Base-by-base conservation (phyloP, 1,284 basidiomycete genomes). In the Fomes fomentarius region DNA sequence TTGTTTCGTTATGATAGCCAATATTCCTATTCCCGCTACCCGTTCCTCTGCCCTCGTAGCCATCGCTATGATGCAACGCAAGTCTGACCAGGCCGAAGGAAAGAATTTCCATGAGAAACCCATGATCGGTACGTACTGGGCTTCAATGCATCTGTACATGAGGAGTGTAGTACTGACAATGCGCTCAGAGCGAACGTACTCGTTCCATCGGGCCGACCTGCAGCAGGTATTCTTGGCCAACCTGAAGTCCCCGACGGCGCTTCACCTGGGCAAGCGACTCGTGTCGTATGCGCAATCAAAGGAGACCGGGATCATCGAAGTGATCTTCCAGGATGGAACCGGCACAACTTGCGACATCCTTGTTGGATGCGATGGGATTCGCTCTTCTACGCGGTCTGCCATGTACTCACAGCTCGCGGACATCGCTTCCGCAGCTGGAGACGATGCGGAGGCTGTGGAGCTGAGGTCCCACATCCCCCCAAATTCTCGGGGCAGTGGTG, bases 191-290 rank as follows among this genome's bases (percentile, higher is more conserved):
- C n/a, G n/a, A n/a, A n/a, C n/a, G n/a, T n/a, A n/a, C n/a, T n/a
- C n/a, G 26, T 75, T 81, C 57, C 81, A 82, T 65, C 75, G 81
- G 4, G 74, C 79, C 31, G 78, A 82, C 58, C 80, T 82, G 59
- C 78, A 82, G 51, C 69, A 71, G 43, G 75, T 73, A 0, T 83
- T 51, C 71, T 82, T 10, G 62, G 68, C 47, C 74, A 70, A 8
- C 33, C 41, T 6, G 11, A 28, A 12, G 15, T 22, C 5, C 9
- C 45, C 3, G 22, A 47, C 33, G 3, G 33, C 33, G 24, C n/a
- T 47, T 12, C 45, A 37, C n/a, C 31, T 33, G n/a, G 21, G 34
- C 30, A 54, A 50, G 28, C 53, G 53, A 17, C 43, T 54, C 33
- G 37, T 17, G 4, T 45, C 42, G 8, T 77, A 76, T 54, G 57